These are phyloP conservation scores for Phialophora tarda DNA, from an alignment of 2,329 filamentous ascomycete genomes.

Conservation along the genomic window DNA sequence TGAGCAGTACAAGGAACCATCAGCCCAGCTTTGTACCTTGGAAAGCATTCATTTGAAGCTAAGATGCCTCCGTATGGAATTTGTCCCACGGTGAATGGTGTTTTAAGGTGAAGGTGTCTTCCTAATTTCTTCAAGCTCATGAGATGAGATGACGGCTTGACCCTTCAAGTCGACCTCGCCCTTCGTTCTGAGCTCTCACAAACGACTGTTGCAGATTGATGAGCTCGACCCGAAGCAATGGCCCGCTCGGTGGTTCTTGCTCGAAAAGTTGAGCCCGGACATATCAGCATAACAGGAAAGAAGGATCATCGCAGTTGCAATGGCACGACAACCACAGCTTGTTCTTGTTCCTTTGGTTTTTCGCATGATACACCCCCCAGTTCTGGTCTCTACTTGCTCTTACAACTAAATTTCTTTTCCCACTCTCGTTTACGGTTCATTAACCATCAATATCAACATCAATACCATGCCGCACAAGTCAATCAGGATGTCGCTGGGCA, in stretches of 20 bases:
- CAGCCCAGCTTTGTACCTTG: not conserved
- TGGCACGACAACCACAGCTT: not conserved
- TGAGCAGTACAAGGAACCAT: not conserved
- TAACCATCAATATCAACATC: slow-evolving; percentile 8
- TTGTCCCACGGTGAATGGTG: no score
- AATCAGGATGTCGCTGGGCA: slow-evolving; percentile 6
- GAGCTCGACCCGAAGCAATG: not conserved
- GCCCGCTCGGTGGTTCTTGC: not conserved
- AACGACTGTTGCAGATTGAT: not conserved
- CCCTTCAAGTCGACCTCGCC: not conserved
- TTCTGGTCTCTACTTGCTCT: not conserved
- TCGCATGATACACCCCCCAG: not conserved
- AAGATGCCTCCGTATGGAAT: not conserved
- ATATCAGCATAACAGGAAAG: not conserved
- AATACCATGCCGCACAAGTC: slow-evolving; percentile 17
- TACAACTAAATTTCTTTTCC: not conserved
- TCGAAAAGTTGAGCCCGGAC: not conserved
- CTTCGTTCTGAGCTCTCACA: not conserved
- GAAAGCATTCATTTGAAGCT: not conserved
- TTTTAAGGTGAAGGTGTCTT: not conserved
- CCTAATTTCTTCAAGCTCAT: not conserved
- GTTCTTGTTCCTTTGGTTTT: not conserved
- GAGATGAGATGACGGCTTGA: not conserved
- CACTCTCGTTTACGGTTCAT: not conserved
- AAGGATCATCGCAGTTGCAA: not conserved